A percentile compares a stretch with the other conserved stretches of the same genome.
Evolutionary conservation across 257 asterid genomes (phyloP).

Genomic region (Lavandula angustifolia): DNA sequence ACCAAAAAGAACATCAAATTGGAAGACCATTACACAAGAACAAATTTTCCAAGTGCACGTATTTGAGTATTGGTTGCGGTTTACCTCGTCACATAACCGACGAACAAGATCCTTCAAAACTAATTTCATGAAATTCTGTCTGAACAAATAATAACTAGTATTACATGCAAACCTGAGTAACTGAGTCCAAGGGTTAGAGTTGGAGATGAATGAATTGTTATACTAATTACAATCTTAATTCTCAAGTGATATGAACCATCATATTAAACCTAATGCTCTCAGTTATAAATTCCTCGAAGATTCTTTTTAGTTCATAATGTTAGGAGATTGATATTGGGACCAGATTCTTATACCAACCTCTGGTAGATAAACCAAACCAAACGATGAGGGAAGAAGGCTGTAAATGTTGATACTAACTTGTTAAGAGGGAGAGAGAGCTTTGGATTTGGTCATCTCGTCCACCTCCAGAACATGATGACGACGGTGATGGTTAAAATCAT

Average conservation of each 20-base stretch:
- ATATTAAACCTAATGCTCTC: too few species aligned
- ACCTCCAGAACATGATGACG: slow-evolving; percentile 77
- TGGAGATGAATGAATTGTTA: neutral
- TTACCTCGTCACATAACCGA: too few species aligned
- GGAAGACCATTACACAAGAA: too few species aligned
- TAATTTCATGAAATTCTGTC: too few species aligned
- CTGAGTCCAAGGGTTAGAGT: neutral
- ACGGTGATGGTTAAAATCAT: slow-evolving; percentile 61
- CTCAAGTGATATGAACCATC: neutral
- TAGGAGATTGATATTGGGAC: neutral
- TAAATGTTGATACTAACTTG: too few species aligned
- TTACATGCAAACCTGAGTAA: neutral
- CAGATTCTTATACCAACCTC: neutral
- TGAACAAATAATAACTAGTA: too few species aligned
- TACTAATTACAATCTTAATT: neutral
- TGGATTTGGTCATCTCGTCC: slow-evolving; percentile 61
- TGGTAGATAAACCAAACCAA: neutral
- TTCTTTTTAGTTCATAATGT: neutral
- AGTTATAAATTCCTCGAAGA: neutral
- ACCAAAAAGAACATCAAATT: too few species aligned
- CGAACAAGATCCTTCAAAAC: too few species aligned
- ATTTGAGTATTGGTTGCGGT: too few species aligned
- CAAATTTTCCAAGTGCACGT: too few species aligned
- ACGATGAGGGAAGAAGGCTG: neutral
- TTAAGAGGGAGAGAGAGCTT: too few species aligned